Percentiles rank a stretch among this genome's conserved stretches.
Conservation (phyloP, 208 protist genomes). For the Crithidia brevicula region DNA sequence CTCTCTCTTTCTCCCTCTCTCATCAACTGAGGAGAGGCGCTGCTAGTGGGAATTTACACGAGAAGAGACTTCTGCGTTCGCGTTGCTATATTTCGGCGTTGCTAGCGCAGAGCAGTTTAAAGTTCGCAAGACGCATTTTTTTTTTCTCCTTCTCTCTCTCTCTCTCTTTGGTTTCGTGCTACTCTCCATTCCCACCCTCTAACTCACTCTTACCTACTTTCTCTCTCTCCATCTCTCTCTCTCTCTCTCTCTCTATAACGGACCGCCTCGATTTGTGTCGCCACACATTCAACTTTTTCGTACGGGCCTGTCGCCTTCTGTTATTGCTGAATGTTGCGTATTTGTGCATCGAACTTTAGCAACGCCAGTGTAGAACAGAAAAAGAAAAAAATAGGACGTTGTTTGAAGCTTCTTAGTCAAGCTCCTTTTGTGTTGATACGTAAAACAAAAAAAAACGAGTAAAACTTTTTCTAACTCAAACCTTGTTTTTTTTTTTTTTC, state of each 20-base stretch:
- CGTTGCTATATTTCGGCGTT: too few species aligned
- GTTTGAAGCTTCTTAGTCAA: not conserved
- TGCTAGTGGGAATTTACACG: too few species aligned
- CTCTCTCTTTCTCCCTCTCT: too few species aligned
- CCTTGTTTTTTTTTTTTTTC: not conserved
- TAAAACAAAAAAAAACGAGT: slow-evolving; percentile 8
- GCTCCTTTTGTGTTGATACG: not conserved
- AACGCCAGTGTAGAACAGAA: not conserved
- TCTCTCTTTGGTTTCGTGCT: not conserved
- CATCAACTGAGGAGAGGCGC: too few species aligned
- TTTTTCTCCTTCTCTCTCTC: not conserved
- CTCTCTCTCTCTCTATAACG: not conserved
- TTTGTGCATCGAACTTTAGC: too few species aligned
- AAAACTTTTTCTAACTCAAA: not conserved
- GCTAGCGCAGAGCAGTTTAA: too few species aligned
- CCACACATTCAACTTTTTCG: too few species aligned
- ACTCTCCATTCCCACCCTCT: not conserved
- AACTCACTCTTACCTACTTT: not conserved
- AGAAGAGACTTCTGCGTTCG: too few species aligned
- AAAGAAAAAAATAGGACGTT: not conserved
- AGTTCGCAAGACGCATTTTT: too few species aligned
- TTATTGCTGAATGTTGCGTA: too few species aligned
- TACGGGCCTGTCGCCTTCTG: too few species aligned
- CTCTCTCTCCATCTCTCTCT: not conserved
- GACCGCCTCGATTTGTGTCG: too few species aligned